Evolutionary conservation across 1,284 basidiomycete genomes (phyloP).

Genomic region (Trichosporon inkin): DNA sequence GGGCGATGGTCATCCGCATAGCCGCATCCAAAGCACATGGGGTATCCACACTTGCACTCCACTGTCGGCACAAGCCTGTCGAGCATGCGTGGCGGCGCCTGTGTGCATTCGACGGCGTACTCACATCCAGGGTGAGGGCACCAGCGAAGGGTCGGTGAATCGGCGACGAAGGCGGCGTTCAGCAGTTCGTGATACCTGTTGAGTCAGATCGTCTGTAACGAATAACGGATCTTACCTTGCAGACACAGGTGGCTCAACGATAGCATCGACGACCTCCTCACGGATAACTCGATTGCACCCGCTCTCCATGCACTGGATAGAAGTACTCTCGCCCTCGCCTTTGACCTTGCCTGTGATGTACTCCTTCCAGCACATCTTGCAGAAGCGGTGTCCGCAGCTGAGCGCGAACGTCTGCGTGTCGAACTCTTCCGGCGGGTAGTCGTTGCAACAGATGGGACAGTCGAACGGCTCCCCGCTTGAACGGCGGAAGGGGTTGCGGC

Average conservation of each 20-base stretch:
- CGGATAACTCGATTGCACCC: slow-evolving; percentile 72
- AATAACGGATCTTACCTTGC: slow-evolving; percentile 46
- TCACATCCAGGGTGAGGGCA: slow-evolving; percentile 72
- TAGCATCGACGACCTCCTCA: slow-evolving; percentile 53
- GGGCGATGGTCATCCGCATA: slow-evolving; percentile 85
- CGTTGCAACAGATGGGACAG: slow-evolving; percentile 88
- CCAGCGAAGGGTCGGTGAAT: slow-evolving; percentile 79
- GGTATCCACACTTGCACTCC: slow-evolving; percentile 65
- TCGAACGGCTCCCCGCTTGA: slow-evolving; percentile 59
- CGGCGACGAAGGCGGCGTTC: slow-evolving; percentile 84
- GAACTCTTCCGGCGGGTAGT: slow-evolving; percentile 56
- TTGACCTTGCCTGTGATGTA: slow-evolving; percentile 82
- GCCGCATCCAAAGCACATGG: slow-evolving; percentile 87
- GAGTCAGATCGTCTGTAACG: slow-evolving; percentile 13
- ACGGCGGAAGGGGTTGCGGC: slow-evolving; percentile 16
- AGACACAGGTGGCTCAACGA: slow-evolving; percentile 50
- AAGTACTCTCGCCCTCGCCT: slow-evolving; percentile 77
- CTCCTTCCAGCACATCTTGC: slow-evolving; percentile 78
- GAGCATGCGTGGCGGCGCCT: slow-evolving; percentile 68
- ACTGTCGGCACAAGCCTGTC: slow-evolving; percentile 84
- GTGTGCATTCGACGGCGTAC: slow-evolving; percentile 83
- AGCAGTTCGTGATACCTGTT: slow-evolving; percentile 78
- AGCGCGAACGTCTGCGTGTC: slow-evolving; percentile 60
- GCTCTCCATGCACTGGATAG: slow-evolving; percentile 88
- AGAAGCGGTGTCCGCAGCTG: slow-evolving; percentile 76